Base-by-base conservation (phyloP, 2,329 filamentous ascomycete species). In the Pseudocercospora musae region DNA sequence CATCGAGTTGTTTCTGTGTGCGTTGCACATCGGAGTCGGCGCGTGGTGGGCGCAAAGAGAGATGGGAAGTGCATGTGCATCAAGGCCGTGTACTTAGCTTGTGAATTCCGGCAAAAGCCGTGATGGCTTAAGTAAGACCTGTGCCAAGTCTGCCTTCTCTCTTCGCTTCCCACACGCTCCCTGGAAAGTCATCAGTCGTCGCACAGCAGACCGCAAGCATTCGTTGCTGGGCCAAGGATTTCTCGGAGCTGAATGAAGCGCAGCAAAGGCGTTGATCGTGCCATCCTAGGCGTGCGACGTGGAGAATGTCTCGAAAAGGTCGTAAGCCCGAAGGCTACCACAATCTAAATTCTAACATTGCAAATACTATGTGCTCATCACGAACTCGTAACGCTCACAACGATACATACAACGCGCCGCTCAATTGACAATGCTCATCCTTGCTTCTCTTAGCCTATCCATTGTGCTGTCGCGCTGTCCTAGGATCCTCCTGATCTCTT, bases 401-500 rank as follows among this genome's bases (percentile, higher is more conserved):
- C 3, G 18, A 31, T 29, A 18, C 31, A 5, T 33, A 33, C 29
- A 54, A 52, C 18, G 37, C 23, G 23, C 44, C 3, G 18, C 48
- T 54, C 52, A 63, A 31, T 60, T 66, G 31, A 66, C 66, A n/a
- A 68, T 62, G 29, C 63, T 65, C 54, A 62, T 62, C 56, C 66
- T 57, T 27, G 61, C 57, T 21, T 53, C 46, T 58, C 18, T 54
- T 49, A 48, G 40, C 25, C 57, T 48, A 50, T 52, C 53, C 25
- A 56, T 20, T 4, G 37, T 57, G n/a, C 60, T 61, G 13, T 49
- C 48, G 37, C 33, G 66, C 33, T 61, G 62, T 8, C 70, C 67
- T 37, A 71, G 81, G 79, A 83, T 79, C 58, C 77, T 75, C 68
- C 75, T 78, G 69, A 87, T 69, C 72, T 81, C 78, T 65, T 74